phyloP scores from a whole-genome alignment of 257 asterid species.

The Echites panduratus region DNA sequence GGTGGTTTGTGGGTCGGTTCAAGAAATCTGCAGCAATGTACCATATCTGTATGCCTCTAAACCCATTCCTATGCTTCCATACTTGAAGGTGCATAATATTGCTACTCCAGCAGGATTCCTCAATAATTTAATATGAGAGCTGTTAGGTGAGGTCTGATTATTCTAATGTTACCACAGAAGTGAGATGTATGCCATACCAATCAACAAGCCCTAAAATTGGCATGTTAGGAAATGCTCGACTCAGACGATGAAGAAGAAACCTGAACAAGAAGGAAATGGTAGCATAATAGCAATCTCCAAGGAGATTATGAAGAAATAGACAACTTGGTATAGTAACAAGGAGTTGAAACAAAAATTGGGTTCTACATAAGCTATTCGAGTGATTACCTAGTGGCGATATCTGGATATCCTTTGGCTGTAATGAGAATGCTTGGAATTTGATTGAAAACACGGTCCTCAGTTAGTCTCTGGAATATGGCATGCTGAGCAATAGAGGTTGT shows the following conservation, averaged over 20 bases:
- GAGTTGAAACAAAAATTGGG: background rate
- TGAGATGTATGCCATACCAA: constrained; percentile 48
- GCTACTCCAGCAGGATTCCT: constrained; percentile 99
- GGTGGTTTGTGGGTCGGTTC: no score
- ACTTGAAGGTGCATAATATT: constrained; percentile 88
- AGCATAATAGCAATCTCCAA: background rate
- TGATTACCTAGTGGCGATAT: constrained; percentile 76
- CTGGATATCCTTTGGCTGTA: constrained; percentile 96
- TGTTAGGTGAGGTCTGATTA: constrained; percentile 7
- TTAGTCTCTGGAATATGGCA: constrained; percentile 90
- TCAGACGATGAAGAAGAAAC: constrained; percentile 76
- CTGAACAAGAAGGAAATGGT: constrained; percentile 28
- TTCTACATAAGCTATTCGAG: background rate
- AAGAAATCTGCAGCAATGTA: constrained; percentile 16
- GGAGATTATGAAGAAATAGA: background rate
- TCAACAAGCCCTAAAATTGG: constrained; percentile 86
- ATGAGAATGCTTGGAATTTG: constrained; percentile 80
- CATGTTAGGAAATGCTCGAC: constrained; percentile 52
- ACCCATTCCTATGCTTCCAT: constrained; percentile 89
- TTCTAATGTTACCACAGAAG: constrained; percentile 2
- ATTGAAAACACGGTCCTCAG: constrained; percentile 80
- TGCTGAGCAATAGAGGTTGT: constrained; percentile 44
- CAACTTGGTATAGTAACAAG: background rate
- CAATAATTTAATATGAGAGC: constrained; percentile 8
- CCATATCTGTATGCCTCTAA: constrained; percentile 94